Percentiles rank a stretch among this genome's conserved stretches.
Conservation (phyloP, 2,329 filamentous ascomycete genomes). For the Colletotrichum sojae region DNA sequence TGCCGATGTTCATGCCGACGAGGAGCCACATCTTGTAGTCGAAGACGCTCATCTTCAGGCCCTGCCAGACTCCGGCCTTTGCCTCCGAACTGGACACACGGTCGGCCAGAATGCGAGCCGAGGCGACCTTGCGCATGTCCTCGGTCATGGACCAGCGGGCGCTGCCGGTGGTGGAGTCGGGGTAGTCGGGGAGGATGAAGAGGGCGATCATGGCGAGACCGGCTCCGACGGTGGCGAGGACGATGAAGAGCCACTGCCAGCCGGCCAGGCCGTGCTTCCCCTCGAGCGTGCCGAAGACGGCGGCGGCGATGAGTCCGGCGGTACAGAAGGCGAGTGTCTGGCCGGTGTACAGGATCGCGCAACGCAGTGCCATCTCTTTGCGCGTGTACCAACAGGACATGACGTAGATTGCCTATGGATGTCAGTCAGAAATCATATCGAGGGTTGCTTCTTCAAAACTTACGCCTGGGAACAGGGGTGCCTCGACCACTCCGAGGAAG, state of each 20-base stretch:
- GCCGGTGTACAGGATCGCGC: conserved; percentile 45
- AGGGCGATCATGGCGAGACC: conserved; percentile 41
- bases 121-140: conserved; percentile 44
- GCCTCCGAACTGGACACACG: conserved; percentile 44
- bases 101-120: conserved; percentile 44
- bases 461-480: conserved; percentile 42
- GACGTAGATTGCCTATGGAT: conserved; percentile 38
- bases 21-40: conserved; percentile 46
- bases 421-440: not conserved
- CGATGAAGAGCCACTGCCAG: conserved; percentile 59
- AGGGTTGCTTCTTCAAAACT: not conserved
- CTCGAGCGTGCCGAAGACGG: conserved; percentile 43
- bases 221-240: conserved; percentile 48
- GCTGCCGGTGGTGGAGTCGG: conserved; percentile 44
- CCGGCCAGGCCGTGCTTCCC: conserved; percentile 49
- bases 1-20: conserved; percentile 43
- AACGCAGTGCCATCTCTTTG: conserved; percentile 45
- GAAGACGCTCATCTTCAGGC: conserved; percentile 43
- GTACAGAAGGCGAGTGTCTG: conserved; percentile 44
- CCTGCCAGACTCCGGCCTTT: conserved; percentile 43
- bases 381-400: conserved; percentile 47
- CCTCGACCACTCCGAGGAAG: conserved; percentile 41
- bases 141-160: conserved; percentile 45
- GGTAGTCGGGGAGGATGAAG: conserved; percentile 45
- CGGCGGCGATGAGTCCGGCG: conserved; percentile 46